Conservation (phyloP, 2,329 filamentous ascomycete species). For the Endothia cerciana region DNA sequence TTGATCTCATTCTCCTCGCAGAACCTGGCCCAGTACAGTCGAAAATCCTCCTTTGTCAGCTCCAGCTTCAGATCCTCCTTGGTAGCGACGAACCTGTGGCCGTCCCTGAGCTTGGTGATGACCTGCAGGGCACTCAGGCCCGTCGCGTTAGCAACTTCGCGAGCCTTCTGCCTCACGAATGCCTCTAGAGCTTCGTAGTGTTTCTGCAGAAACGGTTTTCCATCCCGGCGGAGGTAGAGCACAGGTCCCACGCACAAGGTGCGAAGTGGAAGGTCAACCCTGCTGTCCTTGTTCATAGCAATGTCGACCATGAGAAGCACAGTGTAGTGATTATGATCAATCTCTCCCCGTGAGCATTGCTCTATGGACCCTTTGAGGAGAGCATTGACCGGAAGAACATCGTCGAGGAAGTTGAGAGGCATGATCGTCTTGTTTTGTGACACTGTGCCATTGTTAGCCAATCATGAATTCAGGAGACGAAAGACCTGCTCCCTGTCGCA, state of each 20-base stretch:
- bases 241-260: not conserved
- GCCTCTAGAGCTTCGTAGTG: not conserved
- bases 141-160: not conserved
- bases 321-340: not conserved
- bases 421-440: not conserved
- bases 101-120: not conserved
- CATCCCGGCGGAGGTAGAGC: slow-evolving; percentile 9
- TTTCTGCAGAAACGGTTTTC: not conserved
- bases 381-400: not conserved
- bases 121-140: not conserved
- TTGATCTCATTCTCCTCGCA: not conserved
- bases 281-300: not conserved
- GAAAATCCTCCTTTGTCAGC: slow-evolving; percentile 1
- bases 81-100: not conserved
- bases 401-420: not conserved
- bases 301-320: not conserved
- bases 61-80: not conserved
- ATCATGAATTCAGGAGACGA: not conserved
- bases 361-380: not conserved
- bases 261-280: not conserved
- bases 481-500: not conserved
- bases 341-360: not conserved
- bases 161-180: not conserved
- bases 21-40: not conserved
- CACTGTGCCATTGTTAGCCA: not conserved